Percentiles rank a stretch among this genome's conserved stretches.
Conservation (phyloP, 352 stramenopile species). For the Pythium rhizo-oryzae region DNA sequence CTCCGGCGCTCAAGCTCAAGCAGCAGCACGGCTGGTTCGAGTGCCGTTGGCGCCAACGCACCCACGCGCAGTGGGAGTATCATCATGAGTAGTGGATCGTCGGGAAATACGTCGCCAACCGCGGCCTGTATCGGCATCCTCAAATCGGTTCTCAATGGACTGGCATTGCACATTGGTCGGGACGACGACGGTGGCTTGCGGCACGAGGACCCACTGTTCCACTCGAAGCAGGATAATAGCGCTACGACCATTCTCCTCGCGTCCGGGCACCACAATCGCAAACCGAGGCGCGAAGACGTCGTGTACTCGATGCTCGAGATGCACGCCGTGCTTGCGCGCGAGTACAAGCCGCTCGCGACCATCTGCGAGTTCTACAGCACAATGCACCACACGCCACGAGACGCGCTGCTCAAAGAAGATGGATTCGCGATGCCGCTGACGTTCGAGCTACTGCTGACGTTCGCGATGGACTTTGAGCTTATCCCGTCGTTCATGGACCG, state of each 20-base stretch:
- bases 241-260: conserved; percentile 18
- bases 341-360: conserved; percentile 64
- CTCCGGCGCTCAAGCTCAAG: conserved; percentile 18
- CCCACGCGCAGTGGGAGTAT: conserved; percentile 20
- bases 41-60: background rate
- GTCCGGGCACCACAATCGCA: conserved; percentile 16
- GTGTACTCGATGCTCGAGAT: conserved; percentile 83
- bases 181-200: conserved; percentile 25
- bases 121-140: conserved; percentile 37
- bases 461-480: conserved; percentile 82
- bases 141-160: conserved; percentile 48
- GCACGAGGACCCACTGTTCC: conserved; percentile 26
- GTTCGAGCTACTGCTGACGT: conserved; percentile 67
- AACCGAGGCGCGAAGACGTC: conserved; percentile 53
- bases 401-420: conserved; percentile 43
- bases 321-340: conserved; percentile 57
- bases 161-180: conserved; percentile 50
- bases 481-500: conserved; percentile 83
- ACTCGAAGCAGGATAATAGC: conserved; percentile 21
- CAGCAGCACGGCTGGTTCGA: background rate
- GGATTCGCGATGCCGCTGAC: conserved; percentile 47
- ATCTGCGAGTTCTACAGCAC: conserved; percentile 81
- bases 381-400: conserved; percentile 39
- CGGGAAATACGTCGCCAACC: conserved; percentile 28
- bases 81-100: background rate